phyloP scores from a whole-genome alignment of 495 filamentous ascomycete species.

The Annulohypoxylon maeteangense region DNA sequence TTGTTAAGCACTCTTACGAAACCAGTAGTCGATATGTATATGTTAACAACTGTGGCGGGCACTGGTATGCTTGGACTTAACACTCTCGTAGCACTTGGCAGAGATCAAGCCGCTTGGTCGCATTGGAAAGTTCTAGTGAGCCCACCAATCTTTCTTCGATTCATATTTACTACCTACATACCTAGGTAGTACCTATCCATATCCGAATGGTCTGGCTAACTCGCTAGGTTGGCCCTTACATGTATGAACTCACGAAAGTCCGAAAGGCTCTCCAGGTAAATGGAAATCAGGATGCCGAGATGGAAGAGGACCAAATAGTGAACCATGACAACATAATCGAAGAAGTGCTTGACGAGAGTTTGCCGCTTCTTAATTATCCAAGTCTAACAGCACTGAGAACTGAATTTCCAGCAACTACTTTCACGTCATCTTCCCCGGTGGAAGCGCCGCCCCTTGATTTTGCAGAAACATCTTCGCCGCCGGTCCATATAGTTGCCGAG shows the following conservation, averaged over 20 bases:
- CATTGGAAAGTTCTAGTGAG: not conserved
- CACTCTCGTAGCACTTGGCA: not conserved
- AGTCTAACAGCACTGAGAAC: not conserved
- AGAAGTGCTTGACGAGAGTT: not conserved
- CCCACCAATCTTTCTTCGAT: not conserved
- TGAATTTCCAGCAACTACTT: not conserved
- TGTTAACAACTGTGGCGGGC: not conserved
- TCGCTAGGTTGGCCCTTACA: not conserved
- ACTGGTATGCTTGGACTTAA: not conserved
- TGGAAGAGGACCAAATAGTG: not conserved
- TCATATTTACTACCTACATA: not conserved
- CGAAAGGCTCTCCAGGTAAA: not conserved
- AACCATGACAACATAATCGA: not conserved
- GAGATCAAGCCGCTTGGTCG: not conserved
- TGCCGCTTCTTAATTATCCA: not conserved
- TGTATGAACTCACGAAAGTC: not conserved
- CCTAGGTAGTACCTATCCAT: too few relatives aligned
- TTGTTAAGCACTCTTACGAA: not conserved
- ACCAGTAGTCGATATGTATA: not conserved
- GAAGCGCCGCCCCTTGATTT: not conserved
- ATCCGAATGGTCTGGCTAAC: not conserved
- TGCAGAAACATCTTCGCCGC: not conserved
- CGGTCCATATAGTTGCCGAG: not conserved
- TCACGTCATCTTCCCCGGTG: not conserved
- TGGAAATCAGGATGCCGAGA: not conserved